Evolutionary conservation across 177 flowering plant genomes (phyloP).

Genomic region (Vitis hybrid): DNA sequence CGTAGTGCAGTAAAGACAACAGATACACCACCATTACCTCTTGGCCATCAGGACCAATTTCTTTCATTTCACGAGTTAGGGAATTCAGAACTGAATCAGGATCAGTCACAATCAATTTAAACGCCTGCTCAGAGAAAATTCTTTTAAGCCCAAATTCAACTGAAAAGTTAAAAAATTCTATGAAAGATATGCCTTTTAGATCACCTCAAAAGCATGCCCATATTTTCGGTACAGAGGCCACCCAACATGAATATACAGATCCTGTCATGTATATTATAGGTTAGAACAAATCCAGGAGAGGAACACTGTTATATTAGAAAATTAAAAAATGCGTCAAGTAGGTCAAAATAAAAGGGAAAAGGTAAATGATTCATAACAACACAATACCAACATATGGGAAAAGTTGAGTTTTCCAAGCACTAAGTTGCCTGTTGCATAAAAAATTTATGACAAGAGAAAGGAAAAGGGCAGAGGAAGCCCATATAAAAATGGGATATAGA

Average conservation of each 20-base stretch:
- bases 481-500: too few relatives aligned
- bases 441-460: too few relatives aligned
- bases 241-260: constrained; percentile 78
- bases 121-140: constrained; percentile 55
- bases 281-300: too few relatives aligned
- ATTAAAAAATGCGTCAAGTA: too few relatives aligned
- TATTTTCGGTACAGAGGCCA: constrained; percentile 92
- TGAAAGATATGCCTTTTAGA: not conserved
- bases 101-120: constrained; percentile 76
- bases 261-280: constrained; percentile 40
- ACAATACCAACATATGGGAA: too few relatives aligned
- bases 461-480: too few relatives aligned
- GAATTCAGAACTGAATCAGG: constrained; percentile 79
- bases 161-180: not conserved
- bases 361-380: too few relatives aligned
- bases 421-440: too few relatives aligned
- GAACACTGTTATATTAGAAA: too few relatives aligned
- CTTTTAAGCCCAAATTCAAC: not conserved
- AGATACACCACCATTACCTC: constrained; percentile 53
- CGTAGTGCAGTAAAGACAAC: too few relatives aligned
- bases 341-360: too few relatives aligned
- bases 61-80: constrained; percentile 88
- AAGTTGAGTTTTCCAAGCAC: too few relatives aligned
- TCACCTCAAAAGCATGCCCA: constrained; percentile 98
- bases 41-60: constrained; percentile 85